Evolutionary conservation across 768 basidiomycete genomes (phyloP), one percentile per base, ranked within the genome.

Genomic region (Boletus pseudo-olivaceus): DNA sequence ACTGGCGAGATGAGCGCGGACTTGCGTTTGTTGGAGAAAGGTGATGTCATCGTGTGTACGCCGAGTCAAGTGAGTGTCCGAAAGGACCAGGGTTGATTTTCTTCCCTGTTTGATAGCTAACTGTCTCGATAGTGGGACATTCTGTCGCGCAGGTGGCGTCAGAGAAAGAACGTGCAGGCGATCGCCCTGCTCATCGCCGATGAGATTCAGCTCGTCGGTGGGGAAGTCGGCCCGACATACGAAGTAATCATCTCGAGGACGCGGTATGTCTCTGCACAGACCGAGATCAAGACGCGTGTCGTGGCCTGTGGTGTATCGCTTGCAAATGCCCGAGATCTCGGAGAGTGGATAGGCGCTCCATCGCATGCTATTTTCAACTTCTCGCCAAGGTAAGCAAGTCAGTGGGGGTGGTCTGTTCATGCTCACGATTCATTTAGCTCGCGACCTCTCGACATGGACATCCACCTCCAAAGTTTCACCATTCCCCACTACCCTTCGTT

Each of bases 401-500:
- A 9, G 33, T 12, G 15, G 14, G 6, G 14, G 8, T 23, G 17
- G 4, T 45, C n/a, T 12, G 39, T 49, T 66, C 23, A 37, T 35
- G 20, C 46, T 60, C 7, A 65, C 10, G 5, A 38, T 20, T 51
- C 15, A 15, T 71, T 1, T 59, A 93, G 93, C 61, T 93, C 95
- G 15, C 91, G 96, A n/a, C 94, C 96, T 3, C 75, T 98, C 11
- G 94, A 97, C 59, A 90, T 99, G 85, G 93, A 98, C 54, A 94
- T 99, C 45, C 95, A 98, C 66, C 75, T 99, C 8, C 97, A 99
- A 65, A 93, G 90, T 39, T 99, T 97, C 77, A 83, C 82, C 27
- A 91, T 94, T 43, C 92, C 94, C n/a, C 97, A 98, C 66, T 97
- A 96, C 83, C 94, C 97, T 0, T 97, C 94, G 0, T 77, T 99